Conservation (phyloP, 192 early-diverging fungal species). For the Phlyctochytrium arcticum region DNA sequence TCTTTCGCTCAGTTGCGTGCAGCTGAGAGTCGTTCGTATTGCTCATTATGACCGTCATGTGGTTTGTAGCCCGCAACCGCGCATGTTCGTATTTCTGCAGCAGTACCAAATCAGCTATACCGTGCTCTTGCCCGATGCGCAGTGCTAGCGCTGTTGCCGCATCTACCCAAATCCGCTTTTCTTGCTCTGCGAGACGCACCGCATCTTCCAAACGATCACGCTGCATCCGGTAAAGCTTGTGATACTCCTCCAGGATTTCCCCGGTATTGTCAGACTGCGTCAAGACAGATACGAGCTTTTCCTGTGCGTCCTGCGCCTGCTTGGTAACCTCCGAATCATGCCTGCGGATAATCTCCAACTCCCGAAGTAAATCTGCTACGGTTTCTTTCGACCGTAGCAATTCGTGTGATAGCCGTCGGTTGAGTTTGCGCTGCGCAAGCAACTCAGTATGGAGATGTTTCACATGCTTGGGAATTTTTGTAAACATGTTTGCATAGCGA, state of each 20-base stretch:
- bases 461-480: conserved; percentile 52
- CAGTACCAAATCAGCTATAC: conserved; percentile 43
- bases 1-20: conserved; percentile 40
- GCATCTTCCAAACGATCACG: conserved; percentile 49
- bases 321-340: conserved; percentile 50
- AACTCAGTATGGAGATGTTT: conserved; percentile 54
- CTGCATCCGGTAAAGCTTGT: conserved; percentile 58
- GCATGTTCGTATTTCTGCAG: conserved; percentile 51
- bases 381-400: conserved; percentile 46
- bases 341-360: conserved; percentile 48
- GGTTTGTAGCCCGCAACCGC: conserved; percentile 41
- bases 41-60: conserved; percentile 49
- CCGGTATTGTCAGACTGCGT: conserved; percentile 53
- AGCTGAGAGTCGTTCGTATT: conserved; percentile 47
- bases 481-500: conserved; percentile 58
- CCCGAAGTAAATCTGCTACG: conserved; percentile 37
- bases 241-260: conserved; percentile 56
- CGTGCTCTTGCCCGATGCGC: conserved; percentile 52
- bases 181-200: conserved; percentile 43
- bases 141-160: conserved; percentile 51
- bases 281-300: conserved; percentile 46
- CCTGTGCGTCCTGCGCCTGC: conserved; percentile 52
- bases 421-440: conserved; percentile 51
- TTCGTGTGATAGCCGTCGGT: conserved; percentile 48
- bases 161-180: conserved; percentile 58